Conservation (phyloP, 78 protist genomes). For the Paratrimastix pyriformis region DNA sequence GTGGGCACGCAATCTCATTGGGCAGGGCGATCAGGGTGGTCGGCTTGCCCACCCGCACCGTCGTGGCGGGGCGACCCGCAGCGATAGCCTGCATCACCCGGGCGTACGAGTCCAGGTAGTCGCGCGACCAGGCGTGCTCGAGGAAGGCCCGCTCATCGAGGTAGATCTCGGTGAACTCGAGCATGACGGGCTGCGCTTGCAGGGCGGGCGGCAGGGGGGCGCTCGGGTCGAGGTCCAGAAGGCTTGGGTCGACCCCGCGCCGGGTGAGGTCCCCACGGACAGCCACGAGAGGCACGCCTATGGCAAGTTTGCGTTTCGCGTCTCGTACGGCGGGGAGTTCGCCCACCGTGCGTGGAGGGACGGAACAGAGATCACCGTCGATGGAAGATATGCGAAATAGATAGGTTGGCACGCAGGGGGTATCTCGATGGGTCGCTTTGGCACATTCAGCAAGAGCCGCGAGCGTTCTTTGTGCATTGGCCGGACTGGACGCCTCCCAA, state of each 20-base stretch:
- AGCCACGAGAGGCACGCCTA: neutral
- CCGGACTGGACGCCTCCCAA: neutral
- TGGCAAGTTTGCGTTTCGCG: too few relatives aligned
- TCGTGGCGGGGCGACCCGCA: neutral
- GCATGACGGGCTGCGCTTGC: neutral
- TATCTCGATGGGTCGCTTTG: neutral
- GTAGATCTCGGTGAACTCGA: constrained; percentile 6
- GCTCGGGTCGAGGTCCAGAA: neutral
- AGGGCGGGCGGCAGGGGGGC: neutral
- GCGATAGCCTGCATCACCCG: neutral
- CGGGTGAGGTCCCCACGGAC: neutral
- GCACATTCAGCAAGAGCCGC: neutral
- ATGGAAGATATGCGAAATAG: neutral
- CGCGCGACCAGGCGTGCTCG: constrained; percentile 1
- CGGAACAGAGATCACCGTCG: neutral
- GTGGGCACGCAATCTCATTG: too few relatives aligned
- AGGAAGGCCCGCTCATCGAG: neutral
- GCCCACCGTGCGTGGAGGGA: neutral
- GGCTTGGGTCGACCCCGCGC: neutral
- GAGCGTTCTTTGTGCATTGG: neutral
- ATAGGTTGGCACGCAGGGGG: neutral
- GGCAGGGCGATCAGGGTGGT: too few relatives aligned
- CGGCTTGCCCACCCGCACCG: neutral
- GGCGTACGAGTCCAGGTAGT: neutral
- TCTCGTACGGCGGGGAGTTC: neutral